Evolutionary conservation across 2,329 filamentous ascomycete species (phyloP), one percentile per base, ranked within the genome.

Genomic region (Seiridium cupressi): DNA sequence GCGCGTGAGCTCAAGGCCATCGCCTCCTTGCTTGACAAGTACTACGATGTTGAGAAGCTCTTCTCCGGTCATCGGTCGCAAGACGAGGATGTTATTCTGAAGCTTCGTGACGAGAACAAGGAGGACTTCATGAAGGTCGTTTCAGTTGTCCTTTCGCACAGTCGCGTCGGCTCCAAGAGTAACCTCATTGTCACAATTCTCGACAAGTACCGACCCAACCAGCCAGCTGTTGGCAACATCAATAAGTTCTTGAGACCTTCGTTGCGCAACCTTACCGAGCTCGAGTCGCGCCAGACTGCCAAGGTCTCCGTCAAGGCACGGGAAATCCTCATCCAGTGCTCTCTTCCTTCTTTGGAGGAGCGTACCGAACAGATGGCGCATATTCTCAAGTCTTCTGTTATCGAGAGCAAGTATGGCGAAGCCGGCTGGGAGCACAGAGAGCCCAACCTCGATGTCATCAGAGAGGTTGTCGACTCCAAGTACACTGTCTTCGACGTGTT

Each of bases 401-500:
- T 97, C 6, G 93, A 99, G 76, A 97, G 93, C n/a, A 89, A 91
- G 67, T 99, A 99, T 71, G 95, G 95, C 61, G 95, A 99, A 83
- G 93, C 92, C 62, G 93, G 94, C 56, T 97, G 92, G 91, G 94
- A 97, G 65, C 95, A 99, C 79, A 86, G 95, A 66, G 91, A 97
- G 77, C 95, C 95, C 53, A 92, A 90, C 77, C 81, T 96, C 58
- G 90, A 96, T 31, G 83, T 96, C 65, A 89, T 99, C 79, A 97
- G 97, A 82, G 95, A 99, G 76, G 93, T 99, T 38, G 92, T 99
- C 57, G 95, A 99, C 77, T 98, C 95, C 58, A 96, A 96, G 80
- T 98, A 96, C 81, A 98, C 94, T 47, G 95, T 99, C 65, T 97
- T 97, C 68, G 95, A 99, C 72, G 95, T 99, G 18, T 78, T 99